Evolutionary conservation across 1,139 yeast species (phyloP), one percentile per base, ranked within the genome.

Genomic region (Debaryomyces udenii): DNA sequence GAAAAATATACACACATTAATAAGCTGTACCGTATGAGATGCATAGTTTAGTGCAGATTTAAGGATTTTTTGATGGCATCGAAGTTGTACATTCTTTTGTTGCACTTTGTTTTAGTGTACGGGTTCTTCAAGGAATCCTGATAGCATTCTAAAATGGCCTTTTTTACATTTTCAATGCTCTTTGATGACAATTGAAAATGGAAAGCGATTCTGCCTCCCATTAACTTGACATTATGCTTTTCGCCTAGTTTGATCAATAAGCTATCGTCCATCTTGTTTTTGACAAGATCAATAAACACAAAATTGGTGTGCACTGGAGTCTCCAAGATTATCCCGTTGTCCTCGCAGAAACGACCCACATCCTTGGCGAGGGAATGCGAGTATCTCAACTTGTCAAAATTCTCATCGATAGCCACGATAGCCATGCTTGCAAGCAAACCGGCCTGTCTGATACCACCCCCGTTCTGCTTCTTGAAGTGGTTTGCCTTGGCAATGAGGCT

Each of bases 401-500:
- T 87, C 49, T 85, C 83, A 46, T 87, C 85, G 43, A 91, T 74
- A 22, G 96, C 96, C 39, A 77, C 76, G 23, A 75, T 65, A 10
- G 96, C 97, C 86, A 93, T 91, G 34, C 81, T 73, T 7, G 95
- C 76, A 62, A 91, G 73, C 64, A 88, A 70, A 46, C 98, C 98
- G 24, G 87, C 76, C 64, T 91, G 98, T 62, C 98, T 78, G 48
- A 91, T 80, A 49, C 97, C 97, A 53, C 98, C 98, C 56, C 98
- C 98, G 56, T 82, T 83, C 67, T 91, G 97, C 64, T 91, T 91
- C 56, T 88, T 84, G 70, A 90, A 86, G 69, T 91, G 96, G 58
- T 83, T 83, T 34, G 95, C 91, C 57, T 81, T 83, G 53, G 73
- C 70, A 50, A 90, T 83, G 51, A 83, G 75, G 41, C 69, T 69